Evolutionary conservation across 768 basidiomycete genomes (phyloP), one percentile per base, ranked within the genome.

Genomic region (Leccinum longicurvipes): DNA sequence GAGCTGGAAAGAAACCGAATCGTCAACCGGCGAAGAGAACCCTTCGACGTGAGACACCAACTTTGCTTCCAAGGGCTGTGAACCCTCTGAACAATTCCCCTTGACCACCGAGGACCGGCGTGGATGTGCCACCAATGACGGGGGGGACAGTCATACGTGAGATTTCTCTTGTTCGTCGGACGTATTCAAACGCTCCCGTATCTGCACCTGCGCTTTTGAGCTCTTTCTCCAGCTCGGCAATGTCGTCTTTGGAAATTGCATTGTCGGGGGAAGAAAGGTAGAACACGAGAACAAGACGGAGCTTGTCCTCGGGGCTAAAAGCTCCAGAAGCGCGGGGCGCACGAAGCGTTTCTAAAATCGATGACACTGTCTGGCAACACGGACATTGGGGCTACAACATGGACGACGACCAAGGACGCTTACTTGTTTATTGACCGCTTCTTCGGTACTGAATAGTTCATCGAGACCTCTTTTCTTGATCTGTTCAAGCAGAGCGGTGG

Each of bases 401-500:
- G 8, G 36, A 12, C 3, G 21, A 54, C 12, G 23, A 6, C 3
- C 11, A 1, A 25, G 4, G 3, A 46, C 8, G 61, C 72, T 51
- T 62, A 90, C 91, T 78, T 93, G 93, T 69, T 93, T 93, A 25
- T 80, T 79, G 60, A 91, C 89, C 5, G 86, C 84, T 72, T 99
- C 97, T 76, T 99, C 97, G 27, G 87, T 86, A 66, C 94, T 94
- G 76, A 97, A 98, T n/a, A 99, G 79, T 65, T 96, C 96, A 71
- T 99, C 97, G 29, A 99, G 79, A 4, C 91, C 93, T 32, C 97
- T 84, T 56, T 86, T 86, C 75, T 98, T 98, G 76, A 99, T 97
- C 34, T 97, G 87, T 69, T 96, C 93, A 27, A 99, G 76, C 10
- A 99, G 74, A 17, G 95, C 89, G 12, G 95, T 97, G 34, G 96